A percentile compares a stretch with the other conserved stretches of the same genome.
Conservation (phyloP, 345 rosid genomes). For the Draba incana region DNA sequence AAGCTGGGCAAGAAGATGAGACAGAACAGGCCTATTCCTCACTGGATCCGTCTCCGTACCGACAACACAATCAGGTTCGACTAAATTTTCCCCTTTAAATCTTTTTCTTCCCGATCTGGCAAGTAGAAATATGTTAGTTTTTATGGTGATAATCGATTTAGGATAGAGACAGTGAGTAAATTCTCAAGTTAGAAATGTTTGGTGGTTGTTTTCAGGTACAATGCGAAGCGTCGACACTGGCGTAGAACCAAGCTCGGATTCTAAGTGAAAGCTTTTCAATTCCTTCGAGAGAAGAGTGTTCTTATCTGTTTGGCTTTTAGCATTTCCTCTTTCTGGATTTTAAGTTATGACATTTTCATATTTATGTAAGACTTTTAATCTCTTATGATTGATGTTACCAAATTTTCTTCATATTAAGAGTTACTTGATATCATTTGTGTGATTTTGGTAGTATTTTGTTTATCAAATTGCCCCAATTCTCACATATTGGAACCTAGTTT, state of each 20-base stretch:
- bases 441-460: background rate
- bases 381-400: conserved; percentile 14
- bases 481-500: background rate
- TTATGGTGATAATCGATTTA: background rate
- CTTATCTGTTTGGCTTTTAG: conserved; percentile 21
- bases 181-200: background rate
- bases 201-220: conserved; percentile 50
- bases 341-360: conserved; percentile 25
- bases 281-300: background rate
- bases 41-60: conserved; percentile 72
- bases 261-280: conserved; percentile 26
- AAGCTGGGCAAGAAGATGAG: conserved; percentile 78
- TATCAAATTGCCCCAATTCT: background rate
- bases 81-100: no score
- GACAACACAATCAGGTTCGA: conserved; percentile 68
- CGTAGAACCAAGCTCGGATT: conserved; percentile 70
- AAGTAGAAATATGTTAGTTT: background rate
- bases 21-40: conserved; percentile 77
- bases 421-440: background rate
- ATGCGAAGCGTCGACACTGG: conserved; percentile 82
- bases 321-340: conserved; percentile 3
- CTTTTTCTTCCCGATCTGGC: background rate
- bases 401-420: conserved; percentile 1
- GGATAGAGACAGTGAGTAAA: background rate
- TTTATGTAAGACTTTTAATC: conserved; percentile 22